Base-by-base conservation (phyloP, 2,329 filamentous ascomycete species). In the Aspergillus sp. region DNA sequence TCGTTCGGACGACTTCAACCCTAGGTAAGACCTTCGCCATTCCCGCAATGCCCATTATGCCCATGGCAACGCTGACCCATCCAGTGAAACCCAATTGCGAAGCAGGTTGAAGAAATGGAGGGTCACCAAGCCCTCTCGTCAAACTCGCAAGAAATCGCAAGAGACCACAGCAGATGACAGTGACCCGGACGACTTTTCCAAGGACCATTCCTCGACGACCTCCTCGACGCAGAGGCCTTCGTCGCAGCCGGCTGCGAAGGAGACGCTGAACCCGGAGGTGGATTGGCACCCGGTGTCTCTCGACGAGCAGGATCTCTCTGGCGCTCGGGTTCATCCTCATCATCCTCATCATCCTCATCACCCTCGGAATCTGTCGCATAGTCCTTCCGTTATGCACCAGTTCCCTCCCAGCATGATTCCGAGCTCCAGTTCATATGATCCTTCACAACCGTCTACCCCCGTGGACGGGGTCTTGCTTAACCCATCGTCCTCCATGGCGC, bases 61-160 rank as follows among this genome's bases (percentile, higher is more conserved):
- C 19, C 19, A 19, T 19, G 19, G 19, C 19, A 19, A 19, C 2
- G 19, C 19, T 19, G 19, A 19, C 10, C n/a, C 12, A n/a, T 7
- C 34, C 47, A 71, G 68, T 57, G 68, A 71, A 55, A 71, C 68
- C n/a, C 68, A 71, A 54, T 51, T 70, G 47, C 66, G 68, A 46
- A 71, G 68, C 48, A 61, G 66, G 45, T 50, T 71, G 41, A 71
- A 71, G 64, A 71, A 70, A 59, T 71, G 68, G 68, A 59, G 68
- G 19, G 67, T 71, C 35, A 71, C 66, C 47, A 71, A 71, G 49
- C 67, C 67, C n/a, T 70, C 67, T 27, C 67, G 68, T 10, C 68
- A 70, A 48, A 66, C 61, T 43, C 63, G 67, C 43, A 70, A 69
- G 58, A 69, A 68, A 43, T 56, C 61, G n/a, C 41, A 45, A 33